Percentiles rank a stretch among this genome's conserved stretches.
Conservation (phyloP, 2,329 filamentous ascomycete species). For the Didymella pomorum region DNA sequence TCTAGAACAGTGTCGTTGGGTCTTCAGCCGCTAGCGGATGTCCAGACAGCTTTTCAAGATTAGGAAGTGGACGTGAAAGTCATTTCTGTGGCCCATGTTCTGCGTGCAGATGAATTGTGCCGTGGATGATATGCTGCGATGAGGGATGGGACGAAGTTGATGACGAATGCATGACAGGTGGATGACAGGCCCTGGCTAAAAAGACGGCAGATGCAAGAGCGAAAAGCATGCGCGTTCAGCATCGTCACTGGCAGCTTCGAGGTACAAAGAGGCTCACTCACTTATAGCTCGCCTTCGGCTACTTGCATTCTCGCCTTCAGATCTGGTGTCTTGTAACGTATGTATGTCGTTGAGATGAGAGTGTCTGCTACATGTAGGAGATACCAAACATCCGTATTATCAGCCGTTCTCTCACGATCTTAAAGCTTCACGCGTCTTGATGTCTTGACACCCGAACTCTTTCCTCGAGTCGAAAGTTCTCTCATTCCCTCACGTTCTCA, state of each 20-base stretch:
- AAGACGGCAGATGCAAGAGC: neutral
- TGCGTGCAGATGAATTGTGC: neutral
- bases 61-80: neutral
- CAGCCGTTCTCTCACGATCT: neutral
- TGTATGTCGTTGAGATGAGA: neutral
- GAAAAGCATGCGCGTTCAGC: neutral
- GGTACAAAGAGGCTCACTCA: neutral
- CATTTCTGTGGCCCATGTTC: neutral
- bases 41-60: neutral
- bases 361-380: neutral
- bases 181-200: neutral
- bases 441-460: neutral
- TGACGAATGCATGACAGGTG: constrained; percentile 9
- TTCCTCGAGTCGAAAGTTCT: neutral
- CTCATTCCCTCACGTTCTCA: neutral
- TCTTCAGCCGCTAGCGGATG: constrained; percentile 6
- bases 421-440: neutral
- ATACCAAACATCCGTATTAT: neutral
- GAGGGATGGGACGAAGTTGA: neutral
- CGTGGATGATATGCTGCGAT: neutral
- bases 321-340: neutral
- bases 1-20: constrained; percentile 8
- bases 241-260: neutral
- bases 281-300: neutral
- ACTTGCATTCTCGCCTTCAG: neutral